These are phyloP conservation scores for Coemansia asiatica DNA, from an alignment of 192 early-diverging fungal genomes.

Conservation along the genomic window DNA sequence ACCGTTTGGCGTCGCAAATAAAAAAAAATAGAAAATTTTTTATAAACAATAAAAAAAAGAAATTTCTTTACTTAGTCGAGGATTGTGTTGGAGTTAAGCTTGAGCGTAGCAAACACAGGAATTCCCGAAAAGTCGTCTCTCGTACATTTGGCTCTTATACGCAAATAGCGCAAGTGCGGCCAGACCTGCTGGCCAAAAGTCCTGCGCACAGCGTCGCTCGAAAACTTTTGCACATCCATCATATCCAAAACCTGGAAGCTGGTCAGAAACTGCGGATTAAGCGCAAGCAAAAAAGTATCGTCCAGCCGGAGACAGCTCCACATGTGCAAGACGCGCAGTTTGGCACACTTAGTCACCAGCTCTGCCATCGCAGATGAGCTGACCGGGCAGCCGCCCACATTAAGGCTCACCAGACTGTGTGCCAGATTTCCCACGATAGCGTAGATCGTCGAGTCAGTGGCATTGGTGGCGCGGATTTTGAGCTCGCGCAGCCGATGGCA, in stretches of 20 bases:
- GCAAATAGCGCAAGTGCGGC: slow-evolving; percentile 50
- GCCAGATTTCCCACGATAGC: slow-evolving; percentile 39
- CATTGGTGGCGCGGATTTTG: slow-evolving; percentile 51
- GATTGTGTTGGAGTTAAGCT: slow-evolving; percentile 33
- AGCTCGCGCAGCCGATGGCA: slow-evolving; percentile 45
- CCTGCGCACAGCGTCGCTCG: slow-evolving; percentile 31
- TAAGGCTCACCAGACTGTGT: slow-evolving; percentile 40
- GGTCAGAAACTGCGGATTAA: slow-evolving; percentile 29
- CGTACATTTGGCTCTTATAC: slow-evolving; percentile 43
- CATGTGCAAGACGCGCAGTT: slow-evolving; percentile 39
- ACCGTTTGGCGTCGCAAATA: slow-evolving; percentile 61
- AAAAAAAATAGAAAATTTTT: not conserved
- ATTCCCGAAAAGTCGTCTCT: slow-evolving; percentile 47
- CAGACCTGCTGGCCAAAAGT: slow-evolving; percentile 46
- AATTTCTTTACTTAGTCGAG: not conserved
- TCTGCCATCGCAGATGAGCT: slow-evolving; percentile 52
- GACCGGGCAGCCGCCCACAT: slow-evolving; percentile 52
- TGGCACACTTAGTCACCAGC: slow-evolving; percentile 39
- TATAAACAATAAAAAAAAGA: not conserved
- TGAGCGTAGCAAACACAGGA: slow-evolving; percentile 37
- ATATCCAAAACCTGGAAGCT: slow-evolving; percentile 52
- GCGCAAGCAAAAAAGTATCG: slow-evolving; percentile 47
- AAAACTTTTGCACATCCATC: slow-evolving; percentile 56
- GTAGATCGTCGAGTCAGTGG: slow-evolving; percentile 43
- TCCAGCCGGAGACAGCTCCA: slow-evolving; percentile 54